Conservation (phyloP, 768 basidiomycete genomes). For the Pholiota conissans region DNA sequence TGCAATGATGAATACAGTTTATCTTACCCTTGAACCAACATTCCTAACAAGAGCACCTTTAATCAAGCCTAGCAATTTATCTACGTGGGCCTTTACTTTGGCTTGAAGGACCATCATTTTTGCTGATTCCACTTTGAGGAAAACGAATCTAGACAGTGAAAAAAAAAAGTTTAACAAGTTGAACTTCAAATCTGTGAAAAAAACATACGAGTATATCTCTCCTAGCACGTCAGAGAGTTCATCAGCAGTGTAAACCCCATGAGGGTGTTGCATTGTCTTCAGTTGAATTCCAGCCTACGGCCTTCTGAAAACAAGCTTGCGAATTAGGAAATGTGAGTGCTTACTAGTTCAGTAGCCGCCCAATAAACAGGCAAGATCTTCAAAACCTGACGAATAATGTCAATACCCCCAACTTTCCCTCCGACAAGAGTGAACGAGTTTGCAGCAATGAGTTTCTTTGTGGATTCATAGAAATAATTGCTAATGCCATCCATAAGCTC, state of each 20-base stretch:
- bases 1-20: background rate
- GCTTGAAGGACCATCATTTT: conserved; percentile 56
- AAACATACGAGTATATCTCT: conserved; percentile 68
- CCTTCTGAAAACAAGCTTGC: no score
- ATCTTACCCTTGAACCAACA: conserved; percentile 43
- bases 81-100: conserved; percentile 51
- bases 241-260: conserved; percentile 62
- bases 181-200: background rate
- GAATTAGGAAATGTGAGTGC: conserved; percentile 27
- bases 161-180: background rate
- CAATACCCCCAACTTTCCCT: conserved; percentile 51
- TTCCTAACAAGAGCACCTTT: conserved; percentile 44
- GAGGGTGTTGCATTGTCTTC: conserved; percentile 50
- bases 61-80: conserved; percentile 57
- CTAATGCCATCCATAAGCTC: conserved; percentile 52
- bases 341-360: conserved; percentile 68
- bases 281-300: conserved; percentile 77
- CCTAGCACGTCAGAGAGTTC: conserved; percentile 65
- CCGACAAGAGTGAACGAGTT: conserved; percentile 60
- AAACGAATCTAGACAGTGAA: conserved; percentile 55
- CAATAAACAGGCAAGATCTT: conserved; percentile 67
- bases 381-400: conserved; percentile 70
- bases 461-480: conserved; percentile 65
- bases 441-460: conserved; percentile 52
- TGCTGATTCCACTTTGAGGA: conserved; percentile 66